Percentiles rank a stretch among this genome's conserved stretches.
Conservation (phyloP, 1,284 basidiomycete species). For the Puccinia horiana region DNA sequence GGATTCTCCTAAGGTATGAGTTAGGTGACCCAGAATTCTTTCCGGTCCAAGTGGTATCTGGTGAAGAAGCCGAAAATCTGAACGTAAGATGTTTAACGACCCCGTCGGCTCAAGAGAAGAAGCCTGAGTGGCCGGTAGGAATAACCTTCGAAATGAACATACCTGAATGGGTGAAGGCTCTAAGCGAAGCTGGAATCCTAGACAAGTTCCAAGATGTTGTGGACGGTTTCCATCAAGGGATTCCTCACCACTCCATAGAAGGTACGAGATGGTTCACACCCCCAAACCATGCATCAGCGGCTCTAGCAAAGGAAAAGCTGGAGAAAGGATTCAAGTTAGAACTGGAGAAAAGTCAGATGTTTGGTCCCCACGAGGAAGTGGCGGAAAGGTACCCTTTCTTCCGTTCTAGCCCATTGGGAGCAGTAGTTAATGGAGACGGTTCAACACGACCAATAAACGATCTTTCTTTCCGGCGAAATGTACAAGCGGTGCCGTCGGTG, state of each 20-base stretch:
- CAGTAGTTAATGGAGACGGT: too few relatives aligned
- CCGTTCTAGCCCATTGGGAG: background rate
- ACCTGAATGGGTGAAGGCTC: background rate
- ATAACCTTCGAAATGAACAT: constrained; percentile 2
- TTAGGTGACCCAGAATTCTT: too few relatives aligned
- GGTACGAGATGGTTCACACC: too few relatives aligned
- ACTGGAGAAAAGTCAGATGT: background rate
- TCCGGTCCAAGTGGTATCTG: background rate
- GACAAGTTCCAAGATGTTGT: background rate
- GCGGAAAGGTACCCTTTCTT: background rate
- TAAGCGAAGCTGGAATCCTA: background rate
- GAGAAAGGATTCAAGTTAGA: background rate
- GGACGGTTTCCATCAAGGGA: background rate
- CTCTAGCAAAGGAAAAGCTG: background rate
- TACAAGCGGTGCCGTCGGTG: background rate
- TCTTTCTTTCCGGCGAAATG: background rate
- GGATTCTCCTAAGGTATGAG: too few relatives aligned
- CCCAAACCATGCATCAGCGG: too few relatives aligned
- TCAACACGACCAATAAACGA: constrained; percentile 1
- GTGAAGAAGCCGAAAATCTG: too few relatives aligned
- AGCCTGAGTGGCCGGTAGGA: background rate
- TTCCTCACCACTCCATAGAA: too few relatives aligned
- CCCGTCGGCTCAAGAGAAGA: too few relatives aligned
- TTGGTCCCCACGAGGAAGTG: background rate
- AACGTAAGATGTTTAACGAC: too few relatives aligned